phyloP scores from a whole-genome alignment of 208 protist species.

The Crithidia fasciculata region DNA sequence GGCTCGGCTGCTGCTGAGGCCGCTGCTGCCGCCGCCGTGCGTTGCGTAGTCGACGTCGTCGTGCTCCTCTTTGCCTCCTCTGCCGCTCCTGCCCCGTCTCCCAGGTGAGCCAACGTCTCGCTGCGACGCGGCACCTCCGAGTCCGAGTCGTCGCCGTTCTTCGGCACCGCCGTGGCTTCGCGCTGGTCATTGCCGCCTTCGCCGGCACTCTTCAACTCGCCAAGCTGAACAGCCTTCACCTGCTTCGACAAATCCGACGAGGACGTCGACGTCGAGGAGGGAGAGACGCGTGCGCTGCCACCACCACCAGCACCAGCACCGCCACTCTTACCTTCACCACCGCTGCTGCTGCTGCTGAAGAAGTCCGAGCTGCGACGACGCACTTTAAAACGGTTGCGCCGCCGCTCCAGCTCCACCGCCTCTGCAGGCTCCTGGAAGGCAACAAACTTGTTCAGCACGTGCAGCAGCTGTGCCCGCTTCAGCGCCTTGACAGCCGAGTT shows the following conservation, averaged over 20 bases:
- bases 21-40: background rate
- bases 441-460: constrained; percentile 87
- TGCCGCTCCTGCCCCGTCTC: background rate
- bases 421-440: constrained; percentile 82
- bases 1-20: background rate
- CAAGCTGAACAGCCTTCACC: background rate
- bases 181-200: background rate
- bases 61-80: background rate
- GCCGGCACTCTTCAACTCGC: constrained; percentile 3
- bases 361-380: constrained; percentile 23
- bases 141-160: constrained; percentile 5
- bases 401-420: constrained; percentile 17
- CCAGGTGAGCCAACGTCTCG: constrained; percentile 1
- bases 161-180: background rate
- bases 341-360: constrained; percentile 23
- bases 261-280: constrained; percentile 3
- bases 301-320: background rate
- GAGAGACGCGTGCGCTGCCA: constrained; percentile 1
- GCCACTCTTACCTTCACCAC: background rate
- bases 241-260: background rate
- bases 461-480: constrained; percentile 79
- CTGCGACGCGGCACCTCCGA: constrained; percentile 22
- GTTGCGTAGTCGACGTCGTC: background rate
- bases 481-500: constrained; percentile 79
- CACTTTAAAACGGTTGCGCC: constrained; percentile 14